phyloP scores from a whole-genome alignment of 2,329 filamentous ascomycete genomes.

The Trichoderma hamatum region DNA sequence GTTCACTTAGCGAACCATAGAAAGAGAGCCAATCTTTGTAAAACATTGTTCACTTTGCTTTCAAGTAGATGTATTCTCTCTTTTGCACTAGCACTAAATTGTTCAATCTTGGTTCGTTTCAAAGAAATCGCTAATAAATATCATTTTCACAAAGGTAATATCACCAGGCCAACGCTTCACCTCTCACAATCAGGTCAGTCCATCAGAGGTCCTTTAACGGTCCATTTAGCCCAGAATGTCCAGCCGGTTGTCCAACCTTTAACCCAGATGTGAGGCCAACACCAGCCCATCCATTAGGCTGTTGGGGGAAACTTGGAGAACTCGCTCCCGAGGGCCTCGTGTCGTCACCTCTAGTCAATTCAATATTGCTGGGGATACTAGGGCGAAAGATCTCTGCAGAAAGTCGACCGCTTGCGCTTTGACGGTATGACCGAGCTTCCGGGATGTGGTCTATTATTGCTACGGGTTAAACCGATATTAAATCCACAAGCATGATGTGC shows the following conservation, averaged over 20 bases:
- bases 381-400: constrained; percentile 16
- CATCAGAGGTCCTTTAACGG: constrained; percentile 27
- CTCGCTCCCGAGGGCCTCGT: constrained; percentile 26
- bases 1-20: not conserved
- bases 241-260: constrained; percentile 36
- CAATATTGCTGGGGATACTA: constrained; percentile 24
- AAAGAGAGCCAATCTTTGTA: not conserved
- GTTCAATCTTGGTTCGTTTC: not conserved
- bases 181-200: not conserved
- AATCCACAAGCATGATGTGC: not conserved
- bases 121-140: not conserved
- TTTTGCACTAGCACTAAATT: not conserved
- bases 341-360: constrained; percentile 16
- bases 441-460: not conserved
- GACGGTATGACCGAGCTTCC: constrained; percentile 20
- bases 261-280: constrained; percentile 40
- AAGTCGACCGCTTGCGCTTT: constrained; percentile 25
- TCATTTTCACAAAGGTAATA: not conserved
- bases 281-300: constrained; percentile 32
- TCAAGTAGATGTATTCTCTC: not conserved
- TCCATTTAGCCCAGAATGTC: constrained; percentile 29
- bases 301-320: constrained; percentile 31
- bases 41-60: not conserved
- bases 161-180: not conserved
- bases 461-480: not conserved